Evolutionary conservation across 164 flowering plant genomes (phyloP).

Genomic region (Cinnamomum chago): DNA sequence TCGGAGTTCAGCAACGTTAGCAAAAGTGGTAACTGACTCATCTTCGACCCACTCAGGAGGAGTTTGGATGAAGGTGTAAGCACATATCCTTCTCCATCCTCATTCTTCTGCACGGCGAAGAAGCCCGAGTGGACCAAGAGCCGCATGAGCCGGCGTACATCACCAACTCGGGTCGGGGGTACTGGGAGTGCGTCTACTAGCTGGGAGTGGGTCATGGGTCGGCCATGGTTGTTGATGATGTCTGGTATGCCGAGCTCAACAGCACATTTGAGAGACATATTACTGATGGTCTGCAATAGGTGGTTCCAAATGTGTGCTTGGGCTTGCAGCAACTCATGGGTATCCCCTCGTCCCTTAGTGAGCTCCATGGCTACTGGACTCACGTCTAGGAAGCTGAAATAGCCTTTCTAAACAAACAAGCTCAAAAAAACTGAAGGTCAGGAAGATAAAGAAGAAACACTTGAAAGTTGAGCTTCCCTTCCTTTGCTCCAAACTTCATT

Average conservation of each 20-base stretch:
- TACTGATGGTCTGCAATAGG: background rate
- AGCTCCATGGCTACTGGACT: no score
- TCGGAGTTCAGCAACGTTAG: conserved; percentile 25
- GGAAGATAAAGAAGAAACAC: no score
- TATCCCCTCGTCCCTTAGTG: background rate
- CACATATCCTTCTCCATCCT: background rate
- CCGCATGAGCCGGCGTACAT: conserved; percentile 14
- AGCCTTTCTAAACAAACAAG: no score
- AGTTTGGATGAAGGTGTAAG: conserved; percentile 10
- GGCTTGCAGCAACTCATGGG: background rate
- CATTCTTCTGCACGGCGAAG: conserved; percentile 1
- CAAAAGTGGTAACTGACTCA: conserved; percentile 11
- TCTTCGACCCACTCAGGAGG: background rate
- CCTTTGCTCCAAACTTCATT: no score
- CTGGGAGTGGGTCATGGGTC: background rate
- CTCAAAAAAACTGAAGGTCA: no score
- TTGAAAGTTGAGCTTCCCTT: no score
- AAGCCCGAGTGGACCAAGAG: conserved; percentile 19
- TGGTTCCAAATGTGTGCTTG: conserved; percentile 9
- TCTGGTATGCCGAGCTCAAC: conserved; percentile 9
- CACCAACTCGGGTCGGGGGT: background rate
- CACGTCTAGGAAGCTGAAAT: background rate
- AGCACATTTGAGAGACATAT: conserved; percentile 14
- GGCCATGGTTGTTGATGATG: conserved; percentile 8
- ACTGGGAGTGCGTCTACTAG: background rate